Base-by-base conservation (phyloP, 2,329 filamentous ascomycete species). In the Venturia nashicola region DNA sequence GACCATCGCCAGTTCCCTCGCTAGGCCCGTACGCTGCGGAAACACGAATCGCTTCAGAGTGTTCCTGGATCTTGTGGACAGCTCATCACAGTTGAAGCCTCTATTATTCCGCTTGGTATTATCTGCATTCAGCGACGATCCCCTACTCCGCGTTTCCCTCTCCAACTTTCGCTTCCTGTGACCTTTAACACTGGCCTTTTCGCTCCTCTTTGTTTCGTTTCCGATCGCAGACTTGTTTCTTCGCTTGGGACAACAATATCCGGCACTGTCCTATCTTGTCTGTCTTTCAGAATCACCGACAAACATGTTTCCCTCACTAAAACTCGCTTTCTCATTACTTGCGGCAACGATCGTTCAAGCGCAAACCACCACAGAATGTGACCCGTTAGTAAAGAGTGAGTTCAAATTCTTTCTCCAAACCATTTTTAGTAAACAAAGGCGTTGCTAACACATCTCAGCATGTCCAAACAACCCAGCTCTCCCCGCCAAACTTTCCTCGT, bases 321-420 rank as follows among this genome's bases (percentile, higher is more conserved):
- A 40, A 39, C n/a, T 60, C 20, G 42, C 59, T 16, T 27, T 39
- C 5, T 9, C 43, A 4, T n/a, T 60, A 11, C 39, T 43, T 5
- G 59, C 59, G 5, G 39, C 34, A 6, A 23, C 39, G 7, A 12
- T 60, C 14, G 42, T 44, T 1, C n/a, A 40, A 6, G 77, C 74
- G 32, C 77, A 79, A 67, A 79, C 77, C 61, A 78, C 73, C 66
- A 77, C 76, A 32, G 71, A 74, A 62, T 79, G 77, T 71, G 72
- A 79, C 66, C 77, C 77, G 7, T 74, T 69, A 46, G 68, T 75
- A 66, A 76, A 76, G 68, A 70, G 71, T 72, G 67, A 23, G 71
- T 27, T 11, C 2, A 3, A 16, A 5, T 42, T 5, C 36, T 11
- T 39, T 39, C 11, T 39, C 36, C 36, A 39, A 39, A 42, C 4